Conservation (phyloP, 306 rosid species). For the Albizia julibrissin region DNA sequence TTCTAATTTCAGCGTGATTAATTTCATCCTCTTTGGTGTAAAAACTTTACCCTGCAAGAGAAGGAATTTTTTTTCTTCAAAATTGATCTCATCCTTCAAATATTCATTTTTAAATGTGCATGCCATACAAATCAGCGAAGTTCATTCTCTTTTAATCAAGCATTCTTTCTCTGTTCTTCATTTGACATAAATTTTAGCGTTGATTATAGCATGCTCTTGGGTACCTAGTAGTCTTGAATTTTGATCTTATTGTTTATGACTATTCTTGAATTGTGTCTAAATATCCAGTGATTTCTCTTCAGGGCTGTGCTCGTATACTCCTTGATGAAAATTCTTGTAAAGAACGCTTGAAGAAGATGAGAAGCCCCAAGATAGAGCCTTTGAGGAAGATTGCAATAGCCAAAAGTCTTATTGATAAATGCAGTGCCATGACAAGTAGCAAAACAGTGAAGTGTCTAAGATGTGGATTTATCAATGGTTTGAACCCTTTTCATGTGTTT, state of each 20-base stretch:
- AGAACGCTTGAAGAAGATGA: constrained; percentile 61
- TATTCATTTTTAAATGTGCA: background rate
- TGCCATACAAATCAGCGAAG: constrained; percentile 14
- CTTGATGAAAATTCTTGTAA: constrained; percentile 48
- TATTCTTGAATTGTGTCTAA: constrained; percentile 25
- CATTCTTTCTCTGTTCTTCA: constrained; percentile 9
- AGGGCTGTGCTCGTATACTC: constrained; percentile 83
- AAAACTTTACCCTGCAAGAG: background rate
- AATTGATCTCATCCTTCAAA: background rate
- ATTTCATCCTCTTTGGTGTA: background rate
- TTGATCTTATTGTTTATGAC: constrained; percentile 24
- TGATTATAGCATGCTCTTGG: constrained; percentile 9
- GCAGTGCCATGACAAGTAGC: constrained; percentile 44
- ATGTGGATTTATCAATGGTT: constrained; percentile 80
- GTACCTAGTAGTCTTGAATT: constrained; percentile 6
- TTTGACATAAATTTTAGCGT: constrained; percentile 16
- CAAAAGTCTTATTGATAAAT: constrained; percentile 53
- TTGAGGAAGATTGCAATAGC: constrained; percentile 51
- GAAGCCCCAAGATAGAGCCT: constrained; percentile 59
- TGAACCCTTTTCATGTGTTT: constrained; percentile 33
- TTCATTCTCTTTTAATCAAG: constrained; percentile 10
- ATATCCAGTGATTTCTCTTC: constrained; percentile 38
- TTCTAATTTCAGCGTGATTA: constrained; percentile 14
- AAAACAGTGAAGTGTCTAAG: constrained; percentile 58
- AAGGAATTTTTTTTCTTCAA: background rate